These are phyloP conservation scores for Russula virescens DNA, from an alignment of 768 basidiomycete genomes.

Conservation along the genomic window DNA sequence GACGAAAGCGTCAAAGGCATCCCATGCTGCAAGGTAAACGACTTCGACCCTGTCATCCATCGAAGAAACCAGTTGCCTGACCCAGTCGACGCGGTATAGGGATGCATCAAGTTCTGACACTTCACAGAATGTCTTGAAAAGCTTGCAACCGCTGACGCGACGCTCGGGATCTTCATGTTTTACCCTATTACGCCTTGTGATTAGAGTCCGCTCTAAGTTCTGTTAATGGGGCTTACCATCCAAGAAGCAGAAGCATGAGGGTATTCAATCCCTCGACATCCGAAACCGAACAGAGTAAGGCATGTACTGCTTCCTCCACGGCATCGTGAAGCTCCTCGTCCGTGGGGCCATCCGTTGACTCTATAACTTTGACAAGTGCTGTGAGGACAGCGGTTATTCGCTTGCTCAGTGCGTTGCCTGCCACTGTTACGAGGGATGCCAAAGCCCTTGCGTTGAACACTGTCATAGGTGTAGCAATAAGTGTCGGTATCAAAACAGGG, in stretches of 20 bases:
- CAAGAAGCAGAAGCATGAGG: conserved; percentile 81
- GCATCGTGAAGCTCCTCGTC: conserved; percentile 68
- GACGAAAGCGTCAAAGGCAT: conserved; percentile 79
- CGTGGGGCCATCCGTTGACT: conserved; percentile 45
- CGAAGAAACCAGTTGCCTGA: conserved; percentile 77
- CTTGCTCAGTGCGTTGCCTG: conserved; percentile 83
- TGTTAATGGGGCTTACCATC: conserved; percentile 54
- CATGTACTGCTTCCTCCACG: conserved; percentile 67
- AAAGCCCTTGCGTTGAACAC: conserved; percentile 93
- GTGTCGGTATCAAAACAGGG: conserved; percentile 92
- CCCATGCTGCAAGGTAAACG: conserved; percentile 80
- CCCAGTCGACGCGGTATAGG: conserved; percentile 90
- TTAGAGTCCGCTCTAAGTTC: background rate
- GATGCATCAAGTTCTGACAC: conserved; percentile 76
- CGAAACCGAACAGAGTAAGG: conserved; percentile 69
- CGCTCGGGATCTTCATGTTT: conserved; percentile 66
- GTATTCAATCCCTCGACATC: conserved; percentile 88
- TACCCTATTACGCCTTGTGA: conserved; percentile 46
- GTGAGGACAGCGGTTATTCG: conserved; percentile 73
- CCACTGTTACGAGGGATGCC: conserved; percentile 87
- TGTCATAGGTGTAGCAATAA: conserved; percentile 86
- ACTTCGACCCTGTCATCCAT: conserved; percentile 71
- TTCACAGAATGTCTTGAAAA: conserved; percentile 81
- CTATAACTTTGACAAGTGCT: conserved; percentile 72
- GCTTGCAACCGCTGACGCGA: conserved; percentile 69